A percentile compares a stretch with the other conserved stretches of the same genome.
These are phyloP conservation scores for Neofusicoccum ribis DNA, from an alignment of 2,329 filamentous ascomycete genomes.

Conservation along the genomic window DNA sequence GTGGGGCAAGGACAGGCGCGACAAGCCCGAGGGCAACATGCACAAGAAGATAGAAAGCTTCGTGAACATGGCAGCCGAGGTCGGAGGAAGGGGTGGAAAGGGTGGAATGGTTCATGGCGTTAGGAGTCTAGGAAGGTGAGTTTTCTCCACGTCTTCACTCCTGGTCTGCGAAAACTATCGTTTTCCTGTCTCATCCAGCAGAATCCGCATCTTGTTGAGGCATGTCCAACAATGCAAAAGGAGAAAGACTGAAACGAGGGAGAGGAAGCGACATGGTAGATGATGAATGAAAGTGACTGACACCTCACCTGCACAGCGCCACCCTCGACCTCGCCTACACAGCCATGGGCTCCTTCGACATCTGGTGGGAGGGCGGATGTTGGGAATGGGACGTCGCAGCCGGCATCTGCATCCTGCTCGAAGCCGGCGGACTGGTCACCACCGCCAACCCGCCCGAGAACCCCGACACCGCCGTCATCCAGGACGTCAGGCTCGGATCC, in stretches of 20 bases:
- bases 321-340: slow-evolving; percentile 74
- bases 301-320: slow-evolving; percentile 49
- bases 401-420: slow-evolving; percentile 69
- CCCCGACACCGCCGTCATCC: slow-evolving; percentile 55
- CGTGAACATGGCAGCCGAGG: slow-evolving; percentile 70
- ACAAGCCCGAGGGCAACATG: slow-evolving; percentile 67
- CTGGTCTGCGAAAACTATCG: too few species aligned
- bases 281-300: not conserved
- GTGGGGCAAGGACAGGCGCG: slow-evolving; percentile 76
- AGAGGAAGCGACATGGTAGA: too few species aligned
- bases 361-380: slow-evolving; percentile 81
- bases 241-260: too few species aligned
- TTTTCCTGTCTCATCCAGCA: too few species aligned
- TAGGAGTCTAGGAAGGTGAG: slow-evolving; percentile 63
- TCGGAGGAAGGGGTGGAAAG: slow-evolving; percentile 61
- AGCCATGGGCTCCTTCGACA: slow-evolving; percentile 74
- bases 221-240: too few species aligned
- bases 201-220: too few species aligned
- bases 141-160: not conserved
- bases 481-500: slow-evolving; percentile 64
- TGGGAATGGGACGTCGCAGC: slow-evolving; percentile 85
- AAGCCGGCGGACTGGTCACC: slow-evolving; percentile 73
- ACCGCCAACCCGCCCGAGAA: slow-evolving; percentile 70
- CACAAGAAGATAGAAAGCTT: slow-evolving; percentile 73
- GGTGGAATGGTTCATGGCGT: slow-evolving; percentile 80